Evolutionary conservation across 306 rosid species (phyloP).

Genomic region (Glycine soja): DNA sequence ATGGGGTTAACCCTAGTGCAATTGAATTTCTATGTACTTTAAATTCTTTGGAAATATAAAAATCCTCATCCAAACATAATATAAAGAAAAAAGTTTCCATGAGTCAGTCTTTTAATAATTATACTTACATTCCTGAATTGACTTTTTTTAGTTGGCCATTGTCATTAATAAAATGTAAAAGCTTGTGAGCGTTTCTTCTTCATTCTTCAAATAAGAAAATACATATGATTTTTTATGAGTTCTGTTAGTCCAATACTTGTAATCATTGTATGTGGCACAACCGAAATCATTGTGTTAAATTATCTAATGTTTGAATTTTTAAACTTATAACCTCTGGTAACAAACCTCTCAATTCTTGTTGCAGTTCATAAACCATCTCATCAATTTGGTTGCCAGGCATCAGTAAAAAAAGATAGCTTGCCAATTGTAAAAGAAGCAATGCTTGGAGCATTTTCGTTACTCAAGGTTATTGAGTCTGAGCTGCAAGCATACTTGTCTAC

Average conservation of each 20-base stretch:
- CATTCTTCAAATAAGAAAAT: conserved; percentile 2
- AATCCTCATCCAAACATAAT: not conserved
- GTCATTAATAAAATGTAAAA: conserved; percentile 15
- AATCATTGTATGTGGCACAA: conserved; percentile 5
- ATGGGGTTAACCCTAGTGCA: no score
- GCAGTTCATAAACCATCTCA: conserved; percentile 95
- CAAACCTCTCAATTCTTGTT: conserved; percentile 43
- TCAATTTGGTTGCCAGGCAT: conserved; percentile 94
- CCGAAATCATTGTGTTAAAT: conserved; percentile 14
- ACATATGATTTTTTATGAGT: conserved; percentile 12
- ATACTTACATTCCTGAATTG: not conserved
- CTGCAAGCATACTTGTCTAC: conserved; percentile 87
- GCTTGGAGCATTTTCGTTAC: conserved; percentile 94
- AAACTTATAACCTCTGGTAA: conserved; percentile 34
- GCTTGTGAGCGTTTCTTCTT: conserved; percentile 45
- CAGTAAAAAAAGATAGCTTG: conserved; percentile 92
- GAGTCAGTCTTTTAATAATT: not conserved
- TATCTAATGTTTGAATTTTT: conserved; percentile 41
- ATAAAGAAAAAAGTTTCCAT: not conserved
- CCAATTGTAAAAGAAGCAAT: conserved; percentile 92
- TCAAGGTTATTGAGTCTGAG: conserved; percentile 93
- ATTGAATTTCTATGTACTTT: no score
- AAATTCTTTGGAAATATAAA: not conserved
- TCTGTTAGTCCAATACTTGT: conserved; percentile 33
- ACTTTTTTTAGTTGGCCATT: conserved; percentile 7